Evolutionary conservation across 306 rosid genomes (phyloP).

Genomic region (Ceratonia siliqua): DNA sequence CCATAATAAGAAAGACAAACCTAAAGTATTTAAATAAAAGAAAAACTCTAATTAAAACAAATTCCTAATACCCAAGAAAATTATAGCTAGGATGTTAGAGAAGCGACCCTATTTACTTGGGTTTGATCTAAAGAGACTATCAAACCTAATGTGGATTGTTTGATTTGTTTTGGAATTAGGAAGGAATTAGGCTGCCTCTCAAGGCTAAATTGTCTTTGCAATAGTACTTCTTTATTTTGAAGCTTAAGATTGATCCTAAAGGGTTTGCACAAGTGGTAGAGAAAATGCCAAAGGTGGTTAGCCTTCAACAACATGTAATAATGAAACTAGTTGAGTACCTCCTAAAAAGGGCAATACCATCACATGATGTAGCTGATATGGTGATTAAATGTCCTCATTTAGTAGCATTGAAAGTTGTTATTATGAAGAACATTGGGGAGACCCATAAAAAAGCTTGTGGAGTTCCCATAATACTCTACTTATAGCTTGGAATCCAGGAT

Average conservation of each 20-base stretch:
- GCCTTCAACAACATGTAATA: constrained; percentile 81
- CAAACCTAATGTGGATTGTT: constrained; percentile 80
- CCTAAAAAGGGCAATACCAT: constrained; percentile 56
- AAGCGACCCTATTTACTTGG: constrained; percentile 84
- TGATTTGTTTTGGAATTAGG: constrained; percentile 74
- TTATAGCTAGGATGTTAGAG: constrained; percentile 85
- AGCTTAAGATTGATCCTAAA: constrained; percentile 85
- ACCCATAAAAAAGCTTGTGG: constrained; percentile 75
- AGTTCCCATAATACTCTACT: constrained; percentile 86
- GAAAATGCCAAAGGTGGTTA: constrained; percentile 91
- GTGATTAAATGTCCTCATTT: constrained; percentile 79
- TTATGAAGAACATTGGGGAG: constrained; percentile 93
- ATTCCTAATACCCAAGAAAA: constrained; percentile 85
- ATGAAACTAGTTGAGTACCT: constrained; percentile 82
- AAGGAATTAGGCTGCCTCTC: constrained; percentile 76
- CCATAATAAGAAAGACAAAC: too few relatives aligned
- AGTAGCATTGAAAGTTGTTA: constrained; percentile 62
- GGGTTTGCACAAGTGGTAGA: constrained; percentile 77
- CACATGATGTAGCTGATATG: constrained; percentile 73
- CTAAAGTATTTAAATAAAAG: too few relatives aligned
- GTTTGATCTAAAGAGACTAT: constrained; percentile 80
- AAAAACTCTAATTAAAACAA: too few relatives aligned
- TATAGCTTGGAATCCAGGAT: constrained; percentile 94
- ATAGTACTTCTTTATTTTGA: constrained; percentile 81
- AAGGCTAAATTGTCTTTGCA: constrained; percentile 87